These are phyloP conservation scores for Trichothecium sympodiale DNA, from an alignment of 2,329 filamentous ascomycete genomes.

Conservation along the genomic window DNA sequence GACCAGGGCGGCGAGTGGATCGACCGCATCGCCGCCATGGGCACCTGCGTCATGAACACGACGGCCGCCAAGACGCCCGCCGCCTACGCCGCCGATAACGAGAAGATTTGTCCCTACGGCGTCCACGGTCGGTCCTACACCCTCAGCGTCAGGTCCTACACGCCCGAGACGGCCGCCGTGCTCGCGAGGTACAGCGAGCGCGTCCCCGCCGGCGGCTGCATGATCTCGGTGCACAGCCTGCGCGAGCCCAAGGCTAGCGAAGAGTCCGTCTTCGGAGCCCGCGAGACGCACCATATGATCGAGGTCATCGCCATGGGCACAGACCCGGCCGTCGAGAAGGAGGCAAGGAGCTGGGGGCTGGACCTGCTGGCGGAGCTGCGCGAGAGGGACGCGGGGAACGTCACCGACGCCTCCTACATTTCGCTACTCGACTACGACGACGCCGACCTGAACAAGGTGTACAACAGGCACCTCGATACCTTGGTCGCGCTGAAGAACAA, in stretches of 20 bases:
- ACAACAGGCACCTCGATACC: neutral
- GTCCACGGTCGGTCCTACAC: conserved; percentile 2
- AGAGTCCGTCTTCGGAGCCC: conserved; percentile 1
- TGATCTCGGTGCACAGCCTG: conserved; percentile 2
- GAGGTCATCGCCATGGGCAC: neutral
- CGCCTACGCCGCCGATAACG: neutral
- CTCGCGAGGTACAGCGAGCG: neutral
- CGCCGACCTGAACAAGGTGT: neutral
- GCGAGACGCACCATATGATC: conserved; percentile 1
- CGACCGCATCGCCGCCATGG: conserved; percentile 1
- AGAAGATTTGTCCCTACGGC: conserved; percentile 1
- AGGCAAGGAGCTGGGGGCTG: neutral
- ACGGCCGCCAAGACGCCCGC: neutral
- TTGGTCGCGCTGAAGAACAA: conserved; percentile 2
- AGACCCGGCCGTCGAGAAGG: neutral
- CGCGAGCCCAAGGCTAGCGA: neutral
- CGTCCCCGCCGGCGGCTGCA: conserved; percentile 1
- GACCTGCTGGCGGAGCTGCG: neutral
- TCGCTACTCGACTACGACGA: neutral
- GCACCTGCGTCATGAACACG: conserved; percentile 1
- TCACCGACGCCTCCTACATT: neutral
- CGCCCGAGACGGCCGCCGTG: neutral
- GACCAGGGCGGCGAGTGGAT: conserved; percentile 1
- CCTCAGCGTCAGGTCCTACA: neutral
- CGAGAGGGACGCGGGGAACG: neutral